phyloP scores from a whole-genome alignment of 139 green algal genomes.

The Tetradesmus obliquus region DNA sequence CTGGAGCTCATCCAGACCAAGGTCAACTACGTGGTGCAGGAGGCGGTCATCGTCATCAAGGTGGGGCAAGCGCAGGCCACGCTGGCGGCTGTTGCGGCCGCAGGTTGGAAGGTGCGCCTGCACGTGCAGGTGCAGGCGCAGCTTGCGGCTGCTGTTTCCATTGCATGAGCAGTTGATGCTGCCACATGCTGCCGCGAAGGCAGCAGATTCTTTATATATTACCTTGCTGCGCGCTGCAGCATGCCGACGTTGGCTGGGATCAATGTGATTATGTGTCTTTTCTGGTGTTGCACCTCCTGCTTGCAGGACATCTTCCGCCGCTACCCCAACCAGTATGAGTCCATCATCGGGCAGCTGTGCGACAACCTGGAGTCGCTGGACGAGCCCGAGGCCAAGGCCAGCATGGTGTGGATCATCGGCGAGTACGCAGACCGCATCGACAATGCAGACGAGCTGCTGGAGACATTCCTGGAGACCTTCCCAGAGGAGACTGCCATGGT shows the following conservation, averaged over 20 bases:
- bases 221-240: not conserved
- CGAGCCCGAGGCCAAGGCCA: slow-evolving; percentile 96
- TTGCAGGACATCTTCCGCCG: slow-evolving; percentile 92
- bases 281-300: not conserved
- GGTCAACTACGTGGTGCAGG: slow-evolving; percentile 99
- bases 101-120: too few relatives aligned
- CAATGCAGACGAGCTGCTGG: slow-evolving; percentile 98
- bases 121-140: too few relatives aligned
- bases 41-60: slow-evolving; percentile 98
- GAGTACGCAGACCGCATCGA: slow-evolving; percentile 99
- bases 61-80: slow-evolving; percentile 43
- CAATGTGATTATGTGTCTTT: not conserved
- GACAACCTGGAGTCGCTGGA: slow-evolving; percentile 97
- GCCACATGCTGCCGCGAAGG: too few relatives aligned
- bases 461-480: slow-evolving; percentile 97
- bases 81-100: too few relatives aligned
- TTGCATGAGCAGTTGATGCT: not conserved
- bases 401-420: slow-evolving; percentile 98
- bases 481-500: slow-evolving; percentile 89
- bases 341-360: slow-evolving; percentile 95
- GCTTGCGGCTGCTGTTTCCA: not conserved
- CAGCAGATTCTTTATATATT: too few relatives aligned
- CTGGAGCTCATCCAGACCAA: slow-evolving; percentile 97
- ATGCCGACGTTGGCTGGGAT: not conserved
- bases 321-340: slow-evolving; percentile 96